Conservation (phyloP, 805 yeast species). For the Kurtzmaniella cleridarum region DNA sequence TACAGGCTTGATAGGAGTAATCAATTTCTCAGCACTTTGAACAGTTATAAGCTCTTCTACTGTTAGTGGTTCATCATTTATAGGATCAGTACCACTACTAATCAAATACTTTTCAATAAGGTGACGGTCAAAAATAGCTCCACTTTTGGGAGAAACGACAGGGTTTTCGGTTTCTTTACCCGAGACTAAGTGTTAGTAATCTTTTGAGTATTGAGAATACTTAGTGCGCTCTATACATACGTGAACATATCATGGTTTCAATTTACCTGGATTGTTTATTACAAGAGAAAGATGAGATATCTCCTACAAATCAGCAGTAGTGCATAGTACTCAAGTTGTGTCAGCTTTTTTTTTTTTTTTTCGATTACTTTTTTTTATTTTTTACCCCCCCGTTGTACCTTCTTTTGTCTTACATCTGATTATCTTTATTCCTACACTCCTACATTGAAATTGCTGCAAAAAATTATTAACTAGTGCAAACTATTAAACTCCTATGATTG, state of each 20-base stretch:
- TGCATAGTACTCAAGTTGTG: too few relatives aligned
- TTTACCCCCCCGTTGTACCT: too few relatives aligned
- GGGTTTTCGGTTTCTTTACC: constrained; percentile 69
- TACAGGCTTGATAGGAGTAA: constrained; percentile 40
- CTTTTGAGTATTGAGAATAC: not conserved
- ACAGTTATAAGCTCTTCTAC: constrained; percentile 52
- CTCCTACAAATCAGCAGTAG: too few relatives aligned
- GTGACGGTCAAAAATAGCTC: constrained; percentile 61
- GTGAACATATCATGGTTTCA: constrained; percentile 15
- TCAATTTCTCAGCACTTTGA: constrained; percentile 8
- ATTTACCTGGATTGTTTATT: not conserved
- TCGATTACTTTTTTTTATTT: too few relatives aligned
- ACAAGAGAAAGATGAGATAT: too few relatives aligned
- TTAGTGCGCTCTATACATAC: constrained; percentile 9
- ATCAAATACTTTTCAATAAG: constrained; percentile 58
- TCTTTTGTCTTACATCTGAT: too few relatives aligned
- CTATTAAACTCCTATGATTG: too few relatives aligned
- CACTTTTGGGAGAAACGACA: constrained; percentile 70
- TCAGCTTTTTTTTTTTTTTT: too few relatives aligned
- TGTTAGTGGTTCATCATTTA: constrained; percentile 56
- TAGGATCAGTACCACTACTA: constrained; percentile 70
- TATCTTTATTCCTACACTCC: too few relatives aligned
- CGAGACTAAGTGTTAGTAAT: constrained; percentile 39
- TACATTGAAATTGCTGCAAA: too few relatives aligned
- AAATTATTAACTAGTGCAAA: too few relatives aligned